Conservation (phyloP, 257 asterid species). For the Scutellaria barbata region DNA sequence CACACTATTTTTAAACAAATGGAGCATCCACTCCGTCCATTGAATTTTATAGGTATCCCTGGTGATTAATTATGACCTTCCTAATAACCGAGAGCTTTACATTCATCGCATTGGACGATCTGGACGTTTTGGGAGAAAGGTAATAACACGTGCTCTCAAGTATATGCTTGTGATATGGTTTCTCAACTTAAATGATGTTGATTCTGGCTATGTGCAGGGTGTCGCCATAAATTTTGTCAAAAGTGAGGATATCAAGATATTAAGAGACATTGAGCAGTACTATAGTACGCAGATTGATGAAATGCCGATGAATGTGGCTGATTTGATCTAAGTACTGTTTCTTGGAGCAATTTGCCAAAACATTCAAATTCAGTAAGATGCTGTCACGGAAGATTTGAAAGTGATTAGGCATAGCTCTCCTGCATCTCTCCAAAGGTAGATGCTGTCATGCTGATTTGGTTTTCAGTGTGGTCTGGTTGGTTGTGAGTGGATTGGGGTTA, state of each 20-base stretch:
- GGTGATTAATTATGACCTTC: constrained; percentile 97
- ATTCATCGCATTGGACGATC: constrained; percentile 97
- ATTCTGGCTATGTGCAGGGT: constrained; percentile 60
- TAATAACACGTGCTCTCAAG: constrained; percentile 29
- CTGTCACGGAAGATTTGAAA: not conserved
- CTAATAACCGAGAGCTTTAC: constrained; percentile 93
- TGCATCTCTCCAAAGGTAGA: constrained; percentile 15
- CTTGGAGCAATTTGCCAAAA: not conserved
- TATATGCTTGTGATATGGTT: not conserved
- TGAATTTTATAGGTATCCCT: constrained; percentile 66
- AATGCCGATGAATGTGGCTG: constrained; percentile 99
- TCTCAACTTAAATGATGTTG: not conserved
- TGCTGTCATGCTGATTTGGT: constrained; percentile 11
- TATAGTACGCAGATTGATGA: constrained; percentile 97
- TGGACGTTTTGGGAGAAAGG: constrained; percentile 99
- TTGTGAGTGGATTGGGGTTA: constrained; percentile 6
- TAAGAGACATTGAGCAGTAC: constrained; percentile 92
- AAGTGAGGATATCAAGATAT: constrained; percentile 89
- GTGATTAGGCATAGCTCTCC: not conserved
- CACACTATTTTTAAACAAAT: not conserved
- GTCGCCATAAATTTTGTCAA: constrained; percentile 95
- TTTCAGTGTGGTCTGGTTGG: constrained; percentile 26
- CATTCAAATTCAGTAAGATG: not conserved
- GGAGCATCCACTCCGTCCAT: not conserved
- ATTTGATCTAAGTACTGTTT: constrained; percentile 54